phyloP scores from a whole-genome alignment of 805 yeast genomes.

The Starmerella floris region DNA sequence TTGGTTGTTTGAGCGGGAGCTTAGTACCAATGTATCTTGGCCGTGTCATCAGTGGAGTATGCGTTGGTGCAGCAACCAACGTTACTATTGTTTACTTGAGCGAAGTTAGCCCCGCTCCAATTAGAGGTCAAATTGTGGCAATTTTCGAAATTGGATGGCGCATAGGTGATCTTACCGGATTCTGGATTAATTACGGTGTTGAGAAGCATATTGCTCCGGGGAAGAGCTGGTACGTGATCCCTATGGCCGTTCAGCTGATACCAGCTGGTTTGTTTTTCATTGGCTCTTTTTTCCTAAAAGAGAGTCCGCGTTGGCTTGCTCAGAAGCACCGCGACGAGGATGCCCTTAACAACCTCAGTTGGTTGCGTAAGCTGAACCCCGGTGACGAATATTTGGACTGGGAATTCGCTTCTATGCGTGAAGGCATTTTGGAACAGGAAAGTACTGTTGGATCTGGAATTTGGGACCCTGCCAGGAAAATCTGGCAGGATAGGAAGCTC shows the following conservation, averaged over 20 bases:
- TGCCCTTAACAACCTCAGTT: slow-evolving; percentile 4
- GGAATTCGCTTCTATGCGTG: slow-evolving; percentile 10
- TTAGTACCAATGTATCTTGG: slow-evolving; percentile 8
- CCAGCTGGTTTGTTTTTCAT: slow-evolving; percentile 37
- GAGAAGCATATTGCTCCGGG: slow-evolving; percentile 4
- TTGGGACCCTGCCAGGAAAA: slow-evolving; percentile 5
- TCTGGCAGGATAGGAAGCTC: slow-evolving; percentile 1
- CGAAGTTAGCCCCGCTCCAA: slow-evolving; percentile 10
- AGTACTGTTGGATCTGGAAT: slow-evolving; percentile 5
- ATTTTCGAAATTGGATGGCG: slow-evolving; percentile 12
- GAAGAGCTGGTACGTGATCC: slow-evolving; percentile 2
- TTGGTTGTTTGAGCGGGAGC: slow-evolving; percentile 5
- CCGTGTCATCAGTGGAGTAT: slow-evolving; percentile 10
- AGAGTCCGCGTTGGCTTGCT: slow-evolving; percentile 35
- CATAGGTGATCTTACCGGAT: slow-evolving; percentile 8
- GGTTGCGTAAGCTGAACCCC: slow-evolving; percentile 9
- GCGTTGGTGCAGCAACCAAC: slow-evolving; percentile 8
- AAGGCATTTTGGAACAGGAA: slow-evolving; percentile 4
- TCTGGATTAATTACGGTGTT: slow-evolving; percentile 13
- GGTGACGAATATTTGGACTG: slow-evolving; percentile 13
- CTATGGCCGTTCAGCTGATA: slow-evolving; percentile 34
- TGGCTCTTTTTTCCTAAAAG: slow-evolving; percentile 30
- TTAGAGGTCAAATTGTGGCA: slow-evolving; percentile 9
- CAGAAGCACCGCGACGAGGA: slow-evolving; percentile 9
- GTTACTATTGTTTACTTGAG: slow-evolving; percentile 8